Evolutionary conservation across 1,139 yeast species (phyloP).

Genomic region (Nakaseomyces nivariensis): DNA sequence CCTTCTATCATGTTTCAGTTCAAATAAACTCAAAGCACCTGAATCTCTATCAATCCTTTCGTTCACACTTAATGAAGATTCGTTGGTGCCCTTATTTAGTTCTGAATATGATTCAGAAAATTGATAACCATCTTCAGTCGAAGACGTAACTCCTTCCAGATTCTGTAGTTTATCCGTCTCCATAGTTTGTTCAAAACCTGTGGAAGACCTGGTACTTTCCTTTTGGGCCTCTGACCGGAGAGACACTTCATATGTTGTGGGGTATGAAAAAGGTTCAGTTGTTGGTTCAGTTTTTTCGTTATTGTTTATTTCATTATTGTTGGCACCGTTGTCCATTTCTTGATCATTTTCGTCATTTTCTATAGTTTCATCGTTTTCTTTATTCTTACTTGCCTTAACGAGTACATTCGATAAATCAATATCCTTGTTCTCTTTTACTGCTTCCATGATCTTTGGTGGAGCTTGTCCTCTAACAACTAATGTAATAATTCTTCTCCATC

Average conservation of each 20-base stretch:
- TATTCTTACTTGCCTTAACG: neutral
- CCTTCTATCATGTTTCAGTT: neutral
- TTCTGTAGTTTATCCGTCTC: neutral
- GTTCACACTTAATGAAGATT: neutral
- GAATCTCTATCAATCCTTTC: neutral
- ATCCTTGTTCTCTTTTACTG: slow-evolving; percentile 28
- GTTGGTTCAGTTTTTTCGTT: neutral
- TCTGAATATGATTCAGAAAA: neutral
- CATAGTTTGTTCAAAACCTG: neutral
- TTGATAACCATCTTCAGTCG: neutral
- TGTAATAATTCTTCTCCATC: slow-evolving; percentile 83
- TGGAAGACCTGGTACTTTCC: neutral
- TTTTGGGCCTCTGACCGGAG: neutral
- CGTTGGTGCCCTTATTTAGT: neutral
- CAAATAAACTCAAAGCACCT: neutral
- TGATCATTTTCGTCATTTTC: neutral
- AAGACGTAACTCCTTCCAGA: neutral
- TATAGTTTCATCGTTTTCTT: no score
- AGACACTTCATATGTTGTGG: neutral
- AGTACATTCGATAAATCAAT: slow-evolving; percentile 16
- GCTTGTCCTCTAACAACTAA: slow-evolving; percentile 53
- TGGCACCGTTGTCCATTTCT: neutral
- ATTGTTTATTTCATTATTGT: neutral
- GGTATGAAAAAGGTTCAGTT: neutral
- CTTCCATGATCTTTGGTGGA: slow-evolving; percentile 21